Conservation (phyloP, 805 yeast species). For the Henningerozyma blattae region DNA sequence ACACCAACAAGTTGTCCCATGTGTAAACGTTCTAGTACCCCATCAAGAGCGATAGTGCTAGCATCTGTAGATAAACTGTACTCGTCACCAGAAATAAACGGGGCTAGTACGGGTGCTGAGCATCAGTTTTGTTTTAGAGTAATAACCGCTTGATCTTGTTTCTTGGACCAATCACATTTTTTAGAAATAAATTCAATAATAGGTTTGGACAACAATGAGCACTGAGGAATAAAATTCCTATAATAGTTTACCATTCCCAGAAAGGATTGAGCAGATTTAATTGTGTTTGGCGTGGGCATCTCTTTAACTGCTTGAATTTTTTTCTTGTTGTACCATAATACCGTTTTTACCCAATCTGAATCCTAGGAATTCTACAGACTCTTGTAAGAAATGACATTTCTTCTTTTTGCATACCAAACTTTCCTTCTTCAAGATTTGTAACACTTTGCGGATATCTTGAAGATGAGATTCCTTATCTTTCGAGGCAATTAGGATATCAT, state of each 20-base stretch:
- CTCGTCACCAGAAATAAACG: not conserved
- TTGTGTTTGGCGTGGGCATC: conserved; percentile 2
- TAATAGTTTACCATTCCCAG: conserved; percentile 9
- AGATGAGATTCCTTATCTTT: conserved; percentile 4
- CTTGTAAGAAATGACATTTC: conserved; percentile 6
- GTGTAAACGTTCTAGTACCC: conserved; percentile 7
- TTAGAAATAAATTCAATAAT: conserved; percentile 2
- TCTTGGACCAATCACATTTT: conserved; percentile 1
- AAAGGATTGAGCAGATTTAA: conserved; percentile 9
- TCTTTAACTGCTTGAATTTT: conserved; percentile 8
- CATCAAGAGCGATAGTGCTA: conserved; percentile 6
- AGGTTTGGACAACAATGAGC: conserved; percentile 4
- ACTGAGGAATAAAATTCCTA: conserved; percentile 7
- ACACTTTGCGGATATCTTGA: conserved; percentile 6
- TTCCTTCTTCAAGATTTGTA: conserved; percentile 1
- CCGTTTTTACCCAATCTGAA: conserved; percentile 3
- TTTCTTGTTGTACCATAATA: conserved; percentile 5
- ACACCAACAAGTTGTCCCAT: conserved; percentile 4
- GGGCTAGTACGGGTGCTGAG: conserved; percentile 2
- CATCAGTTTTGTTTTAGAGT: conserved; percentile 1
- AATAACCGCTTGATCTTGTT: conserved; percentile 1
- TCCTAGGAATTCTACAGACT: conserved; percentile 5
- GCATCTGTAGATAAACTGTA: conserved; percentile 8
- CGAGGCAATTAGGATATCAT: conserved; percentile 9
- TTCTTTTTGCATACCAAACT: conserved; percentile 6